These are phyloP conservation scores for Isabelozyma heimii DNA, from an alignment of 805 yeast species.

Conservation along the genomic window DNA sequence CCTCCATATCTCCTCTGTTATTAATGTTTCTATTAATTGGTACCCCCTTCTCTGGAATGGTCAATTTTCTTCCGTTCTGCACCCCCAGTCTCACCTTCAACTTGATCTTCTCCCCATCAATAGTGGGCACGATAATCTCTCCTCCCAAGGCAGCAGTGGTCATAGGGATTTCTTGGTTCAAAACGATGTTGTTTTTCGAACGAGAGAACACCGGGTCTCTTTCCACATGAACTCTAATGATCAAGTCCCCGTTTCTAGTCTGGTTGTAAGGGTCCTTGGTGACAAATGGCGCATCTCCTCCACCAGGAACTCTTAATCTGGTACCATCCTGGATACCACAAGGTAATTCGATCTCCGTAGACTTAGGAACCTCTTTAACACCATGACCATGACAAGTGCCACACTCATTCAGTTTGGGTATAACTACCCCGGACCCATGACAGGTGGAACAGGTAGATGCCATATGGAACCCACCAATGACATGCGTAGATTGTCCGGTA, in stretches of 20 bases:
- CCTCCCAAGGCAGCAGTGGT: conserved; percentile 98
- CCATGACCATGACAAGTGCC: conserved; percentile 86
- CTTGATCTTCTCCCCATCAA: conserved; percentile 74
- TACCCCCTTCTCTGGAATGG: conserved; percentile 84
- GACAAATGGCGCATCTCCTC: conserved; percentile 83
- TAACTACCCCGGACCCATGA: conserved; percentile 82
- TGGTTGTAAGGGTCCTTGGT: conserved; percentile 69
- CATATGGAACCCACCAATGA: conserved; percentile 95
- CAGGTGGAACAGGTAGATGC: conserved; percentile 87
- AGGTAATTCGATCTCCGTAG: conserved; percentile 83
- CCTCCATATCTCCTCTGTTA: conserved; percentile 77
- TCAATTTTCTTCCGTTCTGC: conserved; percentile 68
- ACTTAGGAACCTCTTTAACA: conserved; percentile 61
- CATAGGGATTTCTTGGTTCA: conserved; percentile 71
- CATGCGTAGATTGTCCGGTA: conserved; percentile 84
- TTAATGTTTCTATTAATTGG: conserved; percentile 56
- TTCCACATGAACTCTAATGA: conserved; percentile 73
- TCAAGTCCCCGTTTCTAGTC: conserved; percentile 80
- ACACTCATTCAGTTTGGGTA: conserved; percentile 71
- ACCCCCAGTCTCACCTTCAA: conserved; percentile 83
- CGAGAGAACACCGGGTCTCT: conserved; percentile 73
- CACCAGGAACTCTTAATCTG: conserved; percentile 77
- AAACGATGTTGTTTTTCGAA: conserved; percentile 62
- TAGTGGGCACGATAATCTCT: conserved; percentile 82
- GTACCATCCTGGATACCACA: conserved; percentile 87